Evolutionary conservation across 768 basidiomycete species (phyloP), one percentile per base, ranked within the genome.

Genomic region (Tricholoma furcatifolium): DNA sequence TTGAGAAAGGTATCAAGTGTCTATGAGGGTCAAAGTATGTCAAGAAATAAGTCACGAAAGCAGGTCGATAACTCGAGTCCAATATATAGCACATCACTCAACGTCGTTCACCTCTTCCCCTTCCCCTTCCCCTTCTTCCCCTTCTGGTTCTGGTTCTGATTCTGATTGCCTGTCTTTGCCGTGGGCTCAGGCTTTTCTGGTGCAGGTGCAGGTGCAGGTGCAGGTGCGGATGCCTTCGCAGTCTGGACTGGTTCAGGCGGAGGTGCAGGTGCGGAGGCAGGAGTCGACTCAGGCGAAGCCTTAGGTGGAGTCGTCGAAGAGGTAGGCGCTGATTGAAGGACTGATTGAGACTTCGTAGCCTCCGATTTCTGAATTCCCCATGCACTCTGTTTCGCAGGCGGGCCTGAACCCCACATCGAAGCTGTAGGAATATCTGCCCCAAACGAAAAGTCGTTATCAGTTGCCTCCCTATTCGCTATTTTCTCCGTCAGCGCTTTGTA

Each of bases 401-500:
- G 24, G 21, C 39, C 48, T 39, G 51, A 20, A 3, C 51, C 34
- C 50, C 47, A 56, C 18, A 36, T 36, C 12, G 51, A 36, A 20
- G 30, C 24, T n/a, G 54, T 50, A 12, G 43, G 32, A 23, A 38
- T 20, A 48, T 57, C 42, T 7, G 55, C 23, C 20, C 31, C 12
- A 39, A 58, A 39, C 17, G 54, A 53, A 23, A 54, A 43, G 18
- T 57, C 47, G 35, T 56, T 39, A 49, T 44, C 52, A 18, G 57
- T 53, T 50, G 53, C 53, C 38, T 58, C 54, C 21, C 62, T 60
- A 18, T 56, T 60, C 54, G 57, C 55, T 42, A 56, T 48, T 14
- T 65, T 62, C 43, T 65, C 64, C 34, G 66, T 59, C 30, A 60
- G 60, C 7, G 63, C 53, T 17, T 58, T 60, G 30, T 67, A 56